phyloP scores from a whole-genome alignment of 352 stramenopile genomes.

The Phytophthora meadii region DNA sequence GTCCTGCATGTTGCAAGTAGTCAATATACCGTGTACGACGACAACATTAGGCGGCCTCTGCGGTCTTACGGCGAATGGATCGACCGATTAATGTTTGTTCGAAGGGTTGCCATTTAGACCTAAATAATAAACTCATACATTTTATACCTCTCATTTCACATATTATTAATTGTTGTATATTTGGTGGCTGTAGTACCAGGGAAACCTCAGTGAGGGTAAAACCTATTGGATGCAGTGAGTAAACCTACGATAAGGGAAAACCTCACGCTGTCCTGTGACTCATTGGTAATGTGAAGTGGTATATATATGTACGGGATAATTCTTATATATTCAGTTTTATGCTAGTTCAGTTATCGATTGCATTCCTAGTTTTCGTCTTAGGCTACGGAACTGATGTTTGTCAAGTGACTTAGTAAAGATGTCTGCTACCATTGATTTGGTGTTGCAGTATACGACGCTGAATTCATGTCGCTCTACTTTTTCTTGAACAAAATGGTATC shows the following conservation, averaged over 20 bases:
- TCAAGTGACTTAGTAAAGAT: not conserved
- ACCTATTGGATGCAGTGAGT: too few relatives aligned
- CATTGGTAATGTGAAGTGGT: too few relatives aligned
- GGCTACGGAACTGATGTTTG: too few relatives aligned
- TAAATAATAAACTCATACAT: slow-evolving; percentile 2
- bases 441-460: slow-evolving; percentile 3
- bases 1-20: not conserved
- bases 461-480: not conserved
- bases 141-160: not conserved
- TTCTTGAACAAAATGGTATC: not conserved
- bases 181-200: too few relatives aligned
- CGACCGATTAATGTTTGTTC: slow-evolving; percentile 10
- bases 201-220: too few relatives aligned
- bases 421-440: not conserved
- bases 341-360: too few relatives aligned
- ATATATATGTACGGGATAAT: too few relatives aligned
- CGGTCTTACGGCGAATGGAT: slow-evolving; percentile 10
- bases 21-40: slow-evolving; percentile 1
- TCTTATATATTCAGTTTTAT: too few relatives aligned
- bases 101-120: slow-evolving; percentile 6
- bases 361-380: too few relatives aligned
- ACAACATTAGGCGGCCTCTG: not conserved
- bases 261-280: too few relatives aligned
- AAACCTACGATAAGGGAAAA: too few relatives aligned
- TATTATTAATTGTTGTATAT: too few relatives aligned